These are phyloP conservation scores for Gregarina niphandrodes DNA, from an alignment of 169 alveolate genomes.

Conservation along the genomic window DNA sequence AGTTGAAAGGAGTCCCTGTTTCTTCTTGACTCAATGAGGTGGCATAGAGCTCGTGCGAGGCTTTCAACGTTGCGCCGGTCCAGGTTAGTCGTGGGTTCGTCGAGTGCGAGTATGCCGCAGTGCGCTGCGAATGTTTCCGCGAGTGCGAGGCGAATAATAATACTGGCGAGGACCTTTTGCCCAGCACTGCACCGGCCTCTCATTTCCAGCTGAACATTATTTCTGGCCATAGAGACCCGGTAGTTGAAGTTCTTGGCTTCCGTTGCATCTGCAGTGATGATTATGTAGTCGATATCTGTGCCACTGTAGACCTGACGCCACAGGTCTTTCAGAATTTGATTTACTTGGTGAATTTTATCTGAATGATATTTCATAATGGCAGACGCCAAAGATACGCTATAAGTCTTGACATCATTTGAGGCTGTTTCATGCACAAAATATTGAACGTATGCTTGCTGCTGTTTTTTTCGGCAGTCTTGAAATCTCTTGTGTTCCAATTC, in stretches of 20 bases:
- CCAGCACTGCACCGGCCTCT: slow-evolving; percentile 95
- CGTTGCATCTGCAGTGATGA: slow-evolving; percentile 43
- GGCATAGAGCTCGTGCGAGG: neutral
- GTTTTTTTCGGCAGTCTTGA: too few relatives aligned
- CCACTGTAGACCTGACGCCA: slow-evolving; percentile 86
- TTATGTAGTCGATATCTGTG: slow-evolving; percentile 68
- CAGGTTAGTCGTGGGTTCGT: slow-evolving; percentile 98
- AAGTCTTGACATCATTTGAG: too few relatives aligned
- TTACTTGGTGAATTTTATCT: slow-evolving; percentile 71
- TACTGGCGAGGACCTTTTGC: slow-evolving; percentile 78
- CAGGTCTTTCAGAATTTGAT: slow-evolving; percentile 62
- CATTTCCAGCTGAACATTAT: slow-evolving; percentile 62
- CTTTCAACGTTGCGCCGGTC: slow-evolving; percentile 64
- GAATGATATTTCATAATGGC: slow-evolving; percentile 2
- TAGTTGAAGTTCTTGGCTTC: slow-evolving; percentile 10
- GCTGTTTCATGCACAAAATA: too few relatives aligned
- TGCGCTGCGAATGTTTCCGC: slow-evolving; percentile 90
- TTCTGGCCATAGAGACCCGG: slow-evolving; percentile 56
- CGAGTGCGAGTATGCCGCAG: slow-evolving; percentile 92
- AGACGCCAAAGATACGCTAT: too few relatives aligned
- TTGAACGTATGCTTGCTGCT: too few relatives aligned
- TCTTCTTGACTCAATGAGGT: slow-evolving; percentile 9
- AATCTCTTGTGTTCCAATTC: too few relatives aligned
- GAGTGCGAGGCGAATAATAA: slow-evolving; percentile 83
- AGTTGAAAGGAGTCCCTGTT: slow-evolving; percentile 44